These are phyloP conservation scores for Thielaviopsis euricoi DNA, from an alignment of 2,329 filamentous ascomycete species.

Conservation along the genomic window DNA sequence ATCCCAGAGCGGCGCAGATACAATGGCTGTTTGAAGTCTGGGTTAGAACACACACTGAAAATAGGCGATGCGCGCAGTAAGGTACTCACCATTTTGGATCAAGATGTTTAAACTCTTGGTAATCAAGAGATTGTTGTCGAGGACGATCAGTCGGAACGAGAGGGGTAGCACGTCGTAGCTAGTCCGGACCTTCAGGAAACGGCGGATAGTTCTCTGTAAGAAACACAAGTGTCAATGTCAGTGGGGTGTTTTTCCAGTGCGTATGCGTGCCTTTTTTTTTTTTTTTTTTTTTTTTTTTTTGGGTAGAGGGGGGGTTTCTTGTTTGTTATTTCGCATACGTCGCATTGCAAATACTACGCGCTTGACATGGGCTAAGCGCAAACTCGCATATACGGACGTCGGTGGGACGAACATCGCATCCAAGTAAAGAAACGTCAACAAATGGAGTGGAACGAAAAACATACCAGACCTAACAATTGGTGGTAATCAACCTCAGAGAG, in stretches of 20 bases:
- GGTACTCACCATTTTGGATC: constrained; percentile 66
- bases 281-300: background rate
- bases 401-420: background rate
- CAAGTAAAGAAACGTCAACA: background rate
- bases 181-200: constrained; percentile 89
- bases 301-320: too few species aligned
- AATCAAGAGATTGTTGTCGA: constrained; percentile 87
- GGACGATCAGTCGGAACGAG: constrained; percentile 86
- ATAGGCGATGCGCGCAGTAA: background rate
- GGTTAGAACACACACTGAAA: background rate
- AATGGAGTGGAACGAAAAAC: constrained; percentile 18
- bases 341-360: background rate
- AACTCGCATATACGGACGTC: background rate
- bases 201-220: constrained; percentile 67
- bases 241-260: background rate
- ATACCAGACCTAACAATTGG: constrained; percentile 62
- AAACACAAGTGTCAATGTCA: background rate
- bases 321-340: background rate
- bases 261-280: background rate
- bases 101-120: constrained; percentile 95
- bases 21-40: constrained; percentile 56
- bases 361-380: background rate
- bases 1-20: constrained; percentile 94
- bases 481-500: constrained; percentile 52
- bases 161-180: constrained; percentile 96